Base-by-base conservation (phyloP, 1,139 yeast species). In the Protomyces macrosporus region DNA sequence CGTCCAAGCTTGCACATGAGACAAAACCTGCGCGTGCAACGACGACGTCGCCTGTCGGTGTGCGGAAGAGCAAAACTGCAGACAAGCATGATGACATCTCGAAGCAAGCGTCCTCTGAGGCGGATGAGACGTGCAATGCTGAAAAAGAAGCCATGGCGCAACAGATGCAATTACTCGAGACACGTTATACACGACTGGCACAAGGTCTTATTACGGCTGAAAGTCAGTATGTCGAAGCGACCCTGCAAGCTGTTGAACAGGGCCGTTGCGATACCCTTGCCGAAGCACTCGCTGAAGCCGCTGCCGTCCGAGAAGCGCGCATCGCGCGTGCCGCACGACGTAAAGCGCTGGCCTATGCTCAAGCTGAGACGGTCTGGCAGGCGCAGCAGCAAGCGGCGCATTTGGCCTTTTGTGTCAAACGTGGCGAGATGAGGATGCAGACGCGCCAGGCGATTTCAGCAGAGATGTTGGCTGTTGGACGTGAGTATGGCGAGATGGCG, bases 331-430 rank as follows among this genome's bases (percentile, higher is more conserved):
- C 62, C 6, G 52, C 33, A 16, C 14, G 16, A 50, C 39, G 33
- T 23, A 12, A 39, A 6, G 36, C 51, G 10, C 55, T 58, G 16
- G 42, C 42, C 16, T 51, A 34, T 16, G 34, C 35, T 16, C 62
- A 58, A 39, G 56, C 42, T 6, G 62, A 58, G 42, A 39, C 33
- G 23, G 52, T 32, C 10, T 58, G 62, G 62, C 56, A 52, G 12
- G 55, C 62, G 23, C 35, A 33, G 39, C 12, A 51, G 36, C 42
- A 45, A 7, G 39, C 52, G 34, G 62, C 62, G 10, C 62, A 58
- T n/a, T 40, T 39, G 10, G 53, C 53, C 14, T 58, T 51, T 52
- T 51, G 51, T 52, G 52, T 34, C 39, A 33, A 39, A 10, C 32
- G 62, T 7, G 55, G 55, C 3, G 62, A 58, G 6, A 10, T 52